Conservation (phyloP, 495 filamentous ascomycete species). For the Trypethelium eluteriae region DNA sequence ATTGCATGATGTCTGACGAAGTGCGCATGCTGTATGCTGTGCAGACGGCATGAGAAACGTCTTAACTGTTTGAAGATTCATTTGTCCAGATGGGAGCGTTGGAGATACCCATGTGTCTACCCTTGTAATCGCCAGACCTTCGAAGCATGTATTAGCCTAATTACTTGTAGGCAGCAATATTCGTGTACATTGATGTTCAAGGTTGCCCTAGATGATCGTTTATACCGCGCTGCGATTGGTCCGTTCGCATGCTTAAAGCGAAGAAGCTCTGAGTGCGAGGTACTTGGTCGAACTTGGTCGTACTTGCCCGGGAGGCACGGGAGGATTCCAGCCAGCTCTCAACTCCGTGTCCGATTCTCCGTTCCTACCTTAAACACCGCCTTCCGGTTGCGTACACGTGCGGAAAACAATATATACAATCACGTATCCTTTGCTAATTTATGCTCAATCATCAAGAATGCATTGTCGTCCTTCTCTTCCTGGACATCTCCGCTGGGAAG, state of each 20-base stretch:
- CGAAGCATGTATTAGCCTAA: conserved; percentile 1
- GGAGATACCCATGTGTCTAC: background rate
- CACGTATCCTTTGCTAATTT: background rate
- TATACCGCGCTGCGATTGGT: background rate
- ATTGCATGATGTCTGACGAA: background rate
- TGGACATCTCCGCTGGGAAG: background rate
- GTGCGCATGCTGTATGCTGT: background rate
- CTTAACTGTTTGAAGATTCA: background rate
- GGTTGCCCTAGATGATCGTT: background rate
- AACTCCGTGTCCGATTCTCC: conserved; percentile 10
- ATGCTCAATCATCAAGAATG: background rate
- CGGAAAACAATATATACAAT: conserved; percentile 9
- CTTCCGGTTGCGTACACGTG: background rate
- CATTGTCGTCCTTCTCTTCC: background rate
- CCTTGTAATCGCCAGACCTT: background rate
- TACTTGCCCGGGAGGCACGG: background rate
- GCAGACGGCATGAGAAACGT: background rate
- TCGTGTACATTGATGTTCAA: background rate
- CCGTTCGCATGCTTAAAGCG: background rate
- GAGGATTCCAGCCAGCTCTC: background rate
- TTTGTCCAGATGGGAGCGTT: background rate
- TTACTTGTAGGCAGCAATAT: conserved; percentile 1
- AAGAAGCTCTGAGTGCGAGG: too few relatives aligned
- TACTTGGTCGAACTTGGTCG: too few relatives aligned
- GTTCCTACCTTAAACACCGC: background rate